Evolutionary conservation across 106 monocot species (phyloP).

Genomic region (Platanthera guangdongensis): DNA sequence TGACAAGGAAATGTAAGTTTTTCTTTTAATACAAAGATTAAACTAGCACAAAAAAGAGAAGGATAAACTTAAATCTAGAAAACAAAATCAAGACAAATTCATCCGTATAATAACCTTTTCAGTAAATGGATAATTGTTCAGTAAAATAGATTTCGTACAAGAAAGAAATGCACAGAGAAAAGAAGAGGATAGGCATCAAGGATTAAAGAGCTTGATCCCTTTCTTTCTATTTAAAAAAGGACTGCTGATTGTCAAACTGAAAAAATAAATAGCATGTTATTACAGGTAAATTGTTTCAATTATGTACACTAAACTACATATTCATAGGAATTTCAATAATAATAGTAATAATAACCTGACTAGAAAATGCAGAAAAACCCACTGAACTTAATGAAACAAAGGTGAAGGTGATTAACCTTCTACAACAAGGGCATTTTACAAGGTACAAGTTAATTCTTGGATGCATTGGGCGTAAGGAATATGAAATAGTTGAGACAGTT

Average conservation of each 20-base stretch:
- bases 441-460: background rate
- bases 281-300: background rate
- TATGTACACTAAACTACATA: background rate
- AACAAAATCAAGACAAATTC: conserved; percentile 3
- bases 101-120: background rate
- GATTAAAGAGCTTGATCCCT: background rate
- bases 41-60: background rate
- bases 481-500: background rate
- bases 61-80: background rate
- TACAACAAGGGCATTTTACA: background rate
- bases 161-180: background rate
- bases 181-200: background rate
- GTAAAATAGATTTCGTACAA: background rate
- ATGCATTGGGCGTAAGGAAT: background rate
- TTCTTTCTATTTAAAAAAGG: background rate
- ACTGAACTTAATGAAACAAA: background rate
- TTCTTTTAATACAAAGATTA: background rate
- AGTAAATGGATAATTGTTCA: background rate
- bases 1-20: background rate
- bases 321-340: background rate
- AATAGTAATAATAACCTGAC: background rate
- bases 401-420: background rate
- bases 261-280: background rate
- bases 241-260: background rate
- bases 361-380: background rate